Evolutionary conservation across 1,139 yeast genomes (phyloP).

Genomic region (Blastobotrys arbuscula): DNA sequence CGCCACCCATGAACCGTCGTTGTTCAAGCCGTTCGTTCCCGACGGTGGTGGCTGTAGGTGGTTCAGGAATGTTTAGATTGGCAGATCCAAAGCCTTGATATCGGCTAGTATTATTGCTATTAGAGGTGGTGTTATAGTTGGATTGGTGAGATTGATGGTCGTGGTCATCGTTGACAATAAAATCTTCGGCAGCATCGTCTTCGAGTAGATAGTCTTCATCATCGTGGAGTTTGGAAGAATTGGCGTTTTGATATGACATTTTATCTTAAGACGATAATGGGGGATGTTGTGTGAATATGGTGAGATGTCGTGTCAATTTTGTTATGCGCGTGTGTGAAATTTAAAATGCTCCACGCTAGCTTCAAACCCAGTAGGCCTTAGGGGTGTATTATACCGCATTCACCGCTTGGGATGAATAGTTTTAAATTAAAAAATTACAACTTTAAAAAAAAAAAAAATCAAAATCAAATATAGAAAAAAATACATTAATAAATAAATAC

Average conservation of each 20-base stretch:
- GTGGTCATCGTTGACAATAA: slow-evolving; percentile 21
- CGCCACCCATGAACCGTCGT: slow-evolving; percentile 75
- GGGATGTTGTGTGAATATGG: neutral
- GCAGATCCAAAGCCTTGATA: slow-evolving; percentile 10
- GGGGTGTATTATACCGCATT: too few relatives aligned
- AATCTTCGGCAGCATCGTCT: slow-evolving; percentile 14
- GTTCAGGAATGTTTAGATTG: slow-evolving; percentile 17
- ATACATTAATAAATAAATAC: neutral
- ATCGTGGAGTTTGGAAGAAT: neutral
- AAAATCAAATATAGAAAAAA: neutral
- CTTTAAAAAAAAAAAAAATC: neutral
- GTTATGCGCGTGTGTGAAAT: neutral
- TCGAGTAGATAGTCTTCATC: slow-evolving; percentile 4
- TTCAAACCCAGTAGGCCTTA: too few relatives aligned
- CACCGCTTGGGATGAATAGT: too few relatives aligned
- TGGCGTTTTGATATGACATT: slow-evolving; percentile 9
- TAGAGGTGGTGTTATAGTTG: slow-evolving; percentile 7
- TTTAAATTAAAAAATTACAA: too few relatives aligned
- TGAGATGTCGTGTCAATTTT: neutral
- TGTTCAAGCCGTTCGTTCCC: slow-evolving; percentile 55
- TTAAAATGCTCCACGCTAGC: too few relatives aligned
- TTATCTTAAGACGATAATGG: too few relatives aligned
- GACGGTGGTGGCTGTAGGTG: slow-evolving; percentile 21
- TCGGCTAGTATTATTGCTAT: neutral
- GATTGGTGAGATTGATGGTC: slow-evolving; percentile 2